These are phyloP conservation scores for Ocimum tenuiflorum DNA, from an alignment of 257 asterid genomes.

Conservation along the genomic window DNA sequence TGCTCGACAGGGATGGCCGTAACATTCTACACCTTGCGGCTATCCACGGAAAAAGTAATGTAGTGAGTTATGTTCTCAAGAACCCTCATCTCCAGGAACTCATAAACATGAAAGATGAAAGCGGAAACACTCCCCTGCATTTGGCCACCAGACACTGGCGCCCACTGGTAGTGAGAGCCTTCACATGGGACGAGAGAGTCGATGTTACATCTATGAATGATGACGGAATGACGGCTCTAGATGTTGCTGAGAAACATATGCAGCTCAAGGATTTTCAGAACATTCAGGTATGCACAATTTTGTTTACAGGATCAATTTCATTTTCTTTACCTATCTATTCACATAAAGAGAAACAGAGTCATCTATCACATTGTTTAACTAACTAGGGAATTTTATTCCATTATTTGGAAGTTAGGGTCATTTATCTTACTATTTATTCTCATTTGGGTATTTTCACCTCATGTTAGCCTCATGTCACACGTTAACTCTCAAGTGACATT, in stretches of 20 bases:
- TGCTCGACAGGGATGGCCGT: conserved; percentile 13
- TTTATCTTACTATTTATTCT: too few species aligned
- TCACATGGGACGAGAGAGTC: conserved; percentile 29
- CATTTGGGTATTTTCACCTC: too few species aligned
- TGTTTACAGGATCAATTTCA: too few species aligned
- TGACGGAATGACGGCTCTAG: conserved; percentile 29
- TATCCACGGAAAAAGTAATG: conserved; percentile 11
- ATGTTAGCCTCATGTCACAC: too few species aligned
- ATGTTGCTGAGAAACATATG: conserved; percentile 22
- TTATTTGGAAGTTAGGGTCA: too few species aligned
- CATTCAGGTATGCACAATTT: conserved; percentile 20
- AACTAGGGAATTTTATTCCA: too few species aligned
- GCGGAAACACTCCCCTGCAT: conserved; percentile 32
- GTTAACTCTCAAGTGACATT: too few species aligned
- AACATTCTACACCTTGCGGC: conserved; percentile 38
- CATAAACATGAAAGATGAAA: conserved; percentile 20
- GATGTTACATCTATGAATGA: conserved; percentile 16
- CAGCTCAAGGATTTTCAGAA: neutral
- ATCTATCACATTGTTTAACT: too few species aligned
- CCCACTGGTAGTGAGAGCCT: conserved; percentile 19
- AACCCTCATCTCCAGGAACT: conserved; percentile 21
- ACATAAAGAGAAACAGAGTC: too few species aligned
- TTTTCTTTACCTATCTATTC: too few species aligned
- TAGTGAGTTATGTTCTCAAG: conserved; percentile 16
- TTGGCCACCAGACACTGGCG: conserved; percentile 23